Base-by-base conservation (phyloP, 345 rosid species). In the Pistacia vera region DNA sequence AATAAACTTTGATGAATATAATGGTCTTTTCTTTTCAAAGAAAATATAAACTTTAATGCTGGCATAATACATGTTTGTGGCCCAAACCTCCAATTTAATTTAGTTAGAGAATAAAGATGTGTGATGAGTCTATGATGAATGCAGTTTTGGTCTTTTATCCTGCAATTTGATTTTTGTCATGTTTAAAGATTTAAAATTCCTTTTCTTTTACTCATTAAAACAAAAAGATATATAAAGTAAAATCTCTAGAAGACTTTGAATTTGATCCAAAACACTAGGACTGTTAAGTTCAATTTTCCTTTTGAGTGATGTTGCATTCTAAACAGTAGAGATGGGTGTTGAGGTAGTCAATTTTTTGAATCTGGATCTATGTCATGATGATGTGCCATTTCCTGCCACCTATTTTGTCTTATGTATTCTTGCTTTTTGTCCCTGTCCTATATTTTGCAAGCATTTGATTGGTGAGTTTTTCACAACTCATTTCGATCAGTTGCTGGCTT, bases 341-440 rank as follows among this genome's bases (percentile, higher is more conserved):
- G 30, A 60, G n/a, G 61, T 41, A 38, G 8, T 13, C 55, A 30
- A 49, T 63, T 4, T 25, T 63, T 44, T 62, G 60, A n/a, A 41
- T 73, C 48, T 63, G 30, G n/a, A 14, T 22, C 13, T 3, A 3
- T 38, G 5, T n/a, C 61, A 5, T 33, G 18, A 18, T 11, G 16
- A 8, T 61, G 59, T 72, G 67, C 44, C 60, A 49, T 49, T 60
- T 73, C 51, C 60, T 73, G 38, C 30, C 13, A 33, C 11, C 51
- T 10, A 4, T 59, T 28, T 68, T 20, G 20, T 68, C n/a, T 22
- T 73, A n/a, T 62, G 51, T 33, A n/a, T 49, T 73, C 49, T 30
- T 62, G 44, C 49, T 33, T 74, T 8, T 13, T 28, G 54, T 4
- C 63, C 56, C 16, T 61, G 56, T 35, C 33, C 57, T 59, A 18